Percentiles rank a stretch among this genome's conserved stretches.
phyloP scores from a whole-genome alignment of 2,329 filamentous ascomycete species.

The Aureobasidium sp. region DNA sequence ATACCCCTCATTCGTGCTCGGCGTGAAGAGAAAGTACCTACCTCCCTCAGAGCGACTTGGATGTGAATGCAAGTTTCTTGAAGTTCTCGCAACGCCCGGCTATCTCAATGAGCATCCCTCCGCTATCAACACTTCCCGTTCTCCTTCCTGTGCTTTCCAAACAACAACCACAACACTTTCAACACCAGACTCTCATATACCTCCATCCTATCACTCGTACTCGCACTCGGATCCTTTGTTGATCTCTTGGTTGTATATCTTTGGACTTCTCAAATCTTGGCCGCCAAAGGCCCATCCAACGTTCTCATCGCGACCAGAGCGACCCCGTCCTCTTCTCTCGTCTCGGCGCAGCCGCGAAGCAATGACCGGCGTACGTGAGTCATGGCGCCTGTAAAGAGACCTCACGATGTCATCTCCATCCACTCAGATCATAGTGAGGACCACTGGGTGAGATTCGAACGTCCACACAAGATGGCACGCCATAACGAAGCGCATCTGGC shows the following conservation, averaged over 20 bases:
- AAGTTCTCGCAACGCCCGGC: background rate
- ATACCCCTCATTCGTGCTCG: background rate
- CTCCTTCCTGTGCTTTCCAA: background rate
- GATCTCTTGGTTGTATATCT: background rate
- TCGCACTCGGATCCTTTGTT: background rate
- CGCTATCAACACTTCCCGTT: background rate
- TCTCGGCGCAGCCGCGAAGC: background rate
- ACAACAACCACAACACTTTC: background rate
- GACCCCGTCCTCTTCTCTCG: background rate
- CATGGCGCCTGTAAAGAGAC: slow-evolving; percentile 6
- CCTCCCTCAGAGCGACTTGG: background rate
- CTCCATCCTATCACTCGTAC: background rate
- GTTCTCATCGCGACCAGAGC: background rate
- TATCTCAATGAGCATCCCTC: background rate
- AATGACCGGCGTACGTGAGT: background rate
- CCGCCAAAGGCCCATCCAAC: background rate
- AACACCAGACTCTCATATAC: background rate
- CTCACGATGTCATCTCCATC: slow-evolving; percentile 9
- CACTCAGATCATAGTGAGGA: background rate
- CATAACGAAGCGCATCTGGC: background rate
- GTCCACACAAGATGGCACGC: slow-evolving; percentile 1
- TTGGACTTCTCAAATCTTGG: background rate
- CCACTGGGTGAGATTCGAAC: background rate
- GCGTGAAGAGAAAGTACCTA: background rate
- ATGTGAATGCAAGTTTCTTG: background rate